A percentile compares a stretch with the other conserved stretches of the same genome.
These are phyloP conservation scores for Neofusicoccum sp. DNA, from an alignment of 2,329 filamentous ascomycete species.

Conservation along the genomic window DNA sequence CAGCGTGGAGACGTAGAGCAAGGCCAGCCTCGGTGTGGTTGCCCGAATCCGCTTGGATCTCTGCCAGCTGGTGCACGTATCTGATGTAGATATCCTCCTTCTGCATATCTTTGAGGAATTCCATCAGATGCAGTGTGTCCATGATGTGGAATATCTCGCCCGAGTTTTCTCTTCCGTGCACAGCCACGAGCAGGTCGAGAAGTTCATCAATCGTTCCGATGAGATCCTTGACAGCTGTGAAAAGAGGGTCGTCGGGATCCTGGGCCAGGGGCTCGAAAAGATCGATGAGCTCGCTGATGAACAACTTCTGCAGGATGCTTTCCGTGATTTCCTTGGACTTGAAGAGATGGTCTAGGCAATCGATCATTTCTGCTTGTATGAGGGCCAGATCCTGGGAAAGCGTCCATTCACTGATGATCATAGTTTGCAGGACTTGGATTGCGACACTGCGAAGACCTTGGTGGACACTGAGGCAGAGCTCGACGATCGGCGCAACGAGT, in stretches of 20 bases:
- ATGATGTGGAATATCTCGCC: constrained; percentile 80
- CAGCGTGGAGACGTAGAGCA: constrained; percentile 84
- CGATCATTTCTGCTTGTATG: constrained; percentile 95
- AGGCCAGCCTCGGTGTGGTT: constrained; percentile 87
- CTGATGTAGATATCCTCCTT: constrained; percentile 96
- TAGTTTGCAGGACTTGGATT: constrained; percentile 89
- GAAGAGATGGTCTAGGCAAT: constrained; percentile 85
- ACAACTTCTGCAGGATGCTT: constrained; percentile 86
- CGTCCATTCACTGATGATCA: constrained; percentile 99
- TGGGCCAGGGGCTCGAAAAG: constrained; percentile 72
- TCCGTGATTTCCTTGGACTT: constrained; percentile 86
- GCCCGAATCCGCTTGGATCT: constrained; percentile 69
- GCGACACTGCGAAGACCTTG: constrained; percentile 86
- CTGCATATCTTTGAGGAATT: constrained; percentile 93
- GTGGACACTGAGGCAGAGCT: constrained; percentile 92
- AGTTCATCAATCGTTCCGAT: constrained; percentile 86
- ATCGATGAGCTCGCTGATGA: constrained; percentile 79
- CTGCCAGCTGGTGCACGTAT: constrained; percentile 88
- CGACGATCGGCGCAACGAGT: constrained; percentile 85
- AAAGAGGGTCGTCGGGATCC: constrained; percentile 69
- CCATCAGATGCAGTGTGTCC: constrained; percentile 87
- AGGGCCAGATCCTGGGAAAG: constrained; percentile 87
- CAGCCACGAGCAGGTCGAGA: constrained; percentile 83
- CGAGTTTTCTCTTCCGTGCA: constrained; percentile 71
- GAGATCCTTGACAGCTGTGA: constrained; percentile 72